Conservation (phyloP, 176 grass and related monocot species). For the Chloris gayana region DNA sequence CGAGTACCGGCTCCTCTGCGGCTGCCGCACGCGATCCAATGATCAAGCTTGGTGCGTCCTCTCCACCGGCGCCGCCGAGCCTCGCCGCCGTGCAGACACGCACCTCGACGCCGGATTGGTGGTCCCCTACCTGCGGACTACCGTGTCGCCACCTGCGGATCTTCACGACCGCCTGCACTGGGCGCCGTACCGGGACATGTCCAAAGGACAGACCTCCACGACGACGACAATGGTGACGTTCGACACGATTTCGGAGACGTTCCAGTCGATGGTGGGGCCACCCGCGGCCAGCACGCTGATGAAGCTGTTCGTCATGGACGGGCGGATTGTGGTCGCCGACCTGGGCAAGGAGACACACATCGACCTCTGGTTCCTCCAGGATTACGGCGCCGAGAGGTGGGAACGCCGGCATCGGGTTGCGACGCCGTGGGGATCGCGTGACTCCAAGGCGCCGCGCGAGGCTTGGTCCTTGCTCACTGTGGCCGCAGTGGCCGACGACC, state of each 20-base stretch:
- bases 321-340: neutral
- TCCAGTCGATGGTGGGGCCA: neutral
- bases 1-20: conserved; percentile 1
- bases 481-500: neutral
- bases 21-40: too few species aligned
- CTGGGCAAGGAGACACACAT: neutral
- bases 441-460: too few species aligned
- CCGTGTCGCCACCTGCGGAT: neutral
- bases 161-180: neutral
- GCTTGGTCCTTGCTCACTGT: neutral
- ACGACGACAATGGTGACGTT: neutral
- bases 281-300: neutral
- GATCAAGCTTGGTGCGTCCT: neutral
- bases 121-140: fast-evolving
- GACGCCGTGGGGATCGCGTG: neutral
- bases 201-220: too few species aligned
- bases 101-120: neutral
- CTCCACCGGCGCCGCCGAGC: neutral
- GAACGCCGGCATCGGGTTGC: neutral
- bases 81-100: neutral
- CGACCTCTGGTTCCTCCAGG: neutral
- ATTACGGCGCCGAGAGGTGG: neutral
- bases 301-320: neutral
- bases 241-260: neutral
- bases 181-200: neutral